Evolutionary conservation across 2,329 filamentous ascomycete species (phyloP).

Genomic region (Clarireedia monteithiana): DNA sequence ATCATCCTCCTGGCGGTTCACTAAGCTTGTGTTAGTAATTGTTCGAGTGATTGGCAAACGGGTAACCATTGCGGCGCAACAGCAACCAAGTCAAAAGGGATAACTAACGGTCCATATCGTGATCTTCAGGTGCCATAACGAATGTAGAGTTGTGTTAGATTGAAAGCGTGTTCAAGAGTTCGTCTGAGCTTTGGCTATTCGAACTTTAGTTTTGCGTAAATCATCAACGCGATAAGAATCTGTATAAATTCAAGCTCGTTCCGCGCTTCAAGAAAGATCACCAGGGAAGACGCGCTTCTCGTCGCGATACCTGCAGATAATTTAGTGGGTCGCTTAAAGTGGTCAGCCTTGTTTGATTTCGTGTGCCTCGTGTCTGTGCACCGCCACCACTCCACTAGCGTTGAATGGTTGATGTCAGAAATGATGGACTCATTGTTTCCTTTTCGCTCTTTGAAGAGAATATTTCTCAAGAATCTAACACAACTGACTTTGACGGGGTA

Average conservation of each 20-base stretch:
- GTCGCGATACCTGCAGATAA: conserved; percentile 8
- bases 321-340: conserved; percentile 15
- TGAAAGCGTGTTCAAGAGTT: background rate
- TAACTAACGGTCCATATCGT: conserved; percentile 41
- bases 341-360: background rate
- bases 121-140: conserved; percentile 39
- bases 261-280: background rate
- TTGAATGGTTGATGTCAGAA: background rate
- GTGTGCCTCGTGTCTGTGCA: background rate
- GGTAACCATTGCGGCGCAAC: too few relatives aligned
- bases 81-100: background rate
- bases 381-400: background rate
- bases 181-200: background rate
- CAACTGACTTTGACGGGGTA: background rate
- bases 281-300: conserved; percentile 6
- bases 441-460: conserved; percentile 3
- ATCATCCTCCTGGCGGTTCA: conserved; percentile 49
- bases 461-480: conserved; percentile 4
- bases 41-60: too few relatives aligned
- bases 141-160: background rate
- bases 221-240: too few relatives aligned
- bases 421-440: background rate
- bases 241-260: too few relatives aligned
- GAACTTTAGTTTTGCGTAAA: background rate
- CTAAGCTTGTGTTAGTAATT: conserved; percentile 35